Conservation (phyloP, 1,284 basidiomycete genomes). For the Ganoderma meredithae region DNA sequence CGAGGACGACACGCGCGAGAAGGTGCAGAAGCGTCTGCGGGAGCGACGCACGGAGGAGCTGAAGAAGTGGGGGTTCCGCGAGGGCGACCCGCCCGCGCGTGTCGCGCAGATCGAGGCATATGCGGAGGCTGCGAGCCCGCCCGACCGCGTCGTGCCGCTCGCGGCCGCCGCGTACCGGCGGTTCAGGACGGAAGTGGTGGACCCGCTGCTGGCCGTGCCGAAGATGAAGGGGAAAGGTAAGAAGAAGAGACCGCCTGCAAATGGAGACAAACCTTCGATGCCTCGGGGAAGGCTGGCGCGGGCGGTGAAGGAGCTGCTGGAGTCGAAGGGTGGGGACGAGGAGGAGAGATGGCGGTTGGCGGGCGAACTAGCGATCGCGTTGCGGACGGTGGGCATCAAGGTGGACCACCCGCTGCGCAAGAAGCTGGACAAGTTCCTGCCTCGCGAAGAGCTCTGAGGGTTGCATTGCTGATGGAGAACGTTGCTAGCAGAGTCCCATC, state of each 20-base stretch:
- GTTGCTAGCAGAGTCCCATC: neutral
- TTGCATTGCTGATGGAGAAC: neutral
- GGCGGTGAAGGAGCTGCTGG: constrained; percentile 68
- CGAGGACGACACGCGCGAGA: constrained; percentile 61
- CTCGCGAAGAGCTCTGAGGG: constrained; percentile 26
- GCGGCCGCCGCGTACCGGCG: constrained; percentile 68
- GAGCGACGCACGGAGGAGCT: constrained; percentile 68
- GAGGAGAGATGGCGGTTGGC: constrained; percentile 56
- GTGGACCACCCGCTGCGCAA: constrained; percentile 70
- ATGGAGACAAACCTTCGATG: constrained; percentile 45
- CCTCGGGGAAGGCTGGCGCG: constrained; percentile 73
- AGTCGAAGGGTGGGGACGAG: constrained; percentile 54
- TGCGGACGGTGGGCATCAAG: constrained; percentile 64
- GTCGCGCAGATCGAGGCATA: constrained; percentile 66
- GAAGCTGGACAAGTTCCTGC: constrained; percentile 62
- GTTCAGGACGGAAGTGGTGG: constrained; percentile 74
- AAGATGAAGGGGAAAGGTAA: constrained; percentile 59
- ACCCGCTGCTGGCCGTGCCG: constrained; percentile 70
- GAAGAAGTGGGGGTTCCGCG: constrained; percentile 71
- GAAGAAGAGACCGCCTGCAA: constrained; percentile 48
- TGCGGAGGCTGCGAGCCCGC: constrained; percentile 74
- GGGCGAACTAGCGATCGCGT: constrained; percentile 55
- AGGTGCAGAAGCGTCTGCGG: constrained; percentile 60
- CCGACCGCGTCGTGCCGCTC: constrained; percentile 70
- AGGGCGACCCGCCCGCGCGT: constrained; percentile 55